These are phyloP conservation scores for Zygotorulaspora florentina DNA, from an alignment of 805 yeast species.

Conservation along the genomic window DNA sequence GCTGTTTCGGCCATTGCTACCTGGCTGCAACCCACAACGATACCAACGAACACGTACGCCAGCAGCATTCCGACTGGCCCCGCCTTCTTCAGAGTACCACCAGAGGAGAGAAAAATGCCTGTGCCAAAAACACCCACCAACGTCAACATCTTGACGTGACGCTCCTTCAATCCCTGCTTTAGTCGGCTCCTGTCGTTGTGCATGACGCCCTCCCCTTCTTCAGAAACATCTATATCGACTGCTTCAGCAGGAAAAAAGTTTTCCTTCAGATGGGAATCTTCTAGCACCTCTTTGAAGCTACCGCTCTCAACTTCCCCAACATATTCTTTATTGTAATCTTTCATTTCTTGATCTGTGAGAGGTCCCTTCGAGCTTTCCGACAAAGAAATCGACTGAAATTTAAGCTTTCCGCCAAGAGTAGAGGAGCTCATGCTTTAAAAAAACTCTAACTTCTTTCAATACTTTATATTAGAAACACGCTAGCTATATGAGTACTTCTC, in stretches of 20 bases:
- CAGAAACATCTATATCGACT: not conserved
- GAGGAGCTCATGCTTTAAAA: no score
- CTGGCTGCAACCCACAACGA: constrained; percentile 57
- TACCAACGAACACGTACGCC: constrained; percentile 51
- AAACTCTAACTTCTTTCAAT: no score
- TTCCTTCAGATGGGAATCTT: no score
- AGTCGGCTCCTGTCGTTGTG: constrained; percentile 1
- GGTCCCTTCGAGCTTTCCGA: no score
- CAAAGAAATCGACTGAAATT: no score
- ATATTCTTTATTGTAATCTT: no score
- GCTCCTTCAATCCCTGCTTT: constrained; percentile 14
- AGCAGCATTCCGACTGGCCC: constrained; percentile 64
- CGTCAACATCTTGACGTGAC: constrained; percentile 60
- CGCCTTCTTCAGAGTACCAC: constrained; percentile 51
- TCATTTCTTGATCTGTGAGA: no score
- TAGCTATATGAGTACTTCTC: no score
- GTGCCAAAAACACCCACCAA: constrained; percentile 68
- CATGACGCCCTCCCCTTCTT: not conserved
- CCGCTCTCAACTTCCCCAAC: no score
- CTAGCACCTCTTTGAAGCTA: no score
- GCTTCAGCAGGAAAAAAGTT: not conserved
- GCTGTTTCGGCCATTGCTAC: constrained; percentile 50
- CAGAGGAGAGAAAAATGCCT: constrained; percentile 64
- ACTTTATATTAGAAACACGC: no score
- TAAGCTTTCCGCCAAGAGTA: no score